Base-by-base conservation (phyloP, 208 protist species). In the Herpetomonas samuelpessoai region DNA sequence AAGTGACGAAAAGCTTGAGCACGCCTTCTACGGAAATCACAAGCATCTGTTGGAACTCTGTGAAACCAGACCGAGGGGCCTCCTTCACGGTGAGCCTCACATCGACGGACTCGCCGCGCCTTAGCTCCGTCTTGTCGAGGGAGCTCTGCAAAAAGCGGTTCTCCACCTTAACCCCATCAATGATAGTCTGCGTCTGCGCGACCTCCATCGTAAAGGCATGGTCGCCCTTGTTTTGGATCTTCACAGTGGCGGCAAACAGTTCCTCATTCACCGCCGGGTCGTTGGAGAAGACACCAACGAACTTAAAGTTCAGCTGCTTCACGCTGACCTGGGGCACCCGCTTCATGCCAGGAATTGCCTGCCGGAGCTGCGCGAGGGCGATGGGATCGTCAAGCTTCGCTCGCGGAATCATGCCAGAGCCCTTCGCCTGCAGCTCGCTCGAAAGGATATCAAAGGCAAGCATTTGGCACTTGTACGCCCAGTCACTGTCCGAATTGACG, bases 1-100 rank as follows among this genome's bases (percentile, higher is more conserved):
- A 84, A 1, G 84, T 88, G 16, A 86, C 71, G 51, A 94, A 92
- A 29, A 86, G 60, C 59, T 81, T 83, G 12, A 90, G 55, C 21
- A 86, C 74, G 22, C 65, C 71, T 60, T 86, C 79, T 21, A 94
- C 71, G 26, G 66, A 64, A 52, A 94, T 68, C 7, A 94, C 88
- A 44, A 85, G 56, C 18, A 94, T 46, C 65, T 91, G 77, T 54
- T 91, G 82, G 56, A 88, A 86, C 38, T 75, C 71, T 12, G 75
- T 83, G 45, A 86, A 69, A 38, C 74, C 74, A 2, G 65, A 50
- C 25, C 65, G 72, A 14, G 77, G 81, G 14, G 65, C 64, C 59
- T 76, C 57, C 30, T 65, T 58, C 27, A 91, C 67, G 22, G 57
- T 55, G 28, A 91, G 78, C 18, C 54, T 68, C 45, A 94, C 68